Evolutionary conservation across 768 basidiomycete species (phyloP), one percentile per base, ranked within the genome.

Genomic region (Boletus barrowsii): DNA sequence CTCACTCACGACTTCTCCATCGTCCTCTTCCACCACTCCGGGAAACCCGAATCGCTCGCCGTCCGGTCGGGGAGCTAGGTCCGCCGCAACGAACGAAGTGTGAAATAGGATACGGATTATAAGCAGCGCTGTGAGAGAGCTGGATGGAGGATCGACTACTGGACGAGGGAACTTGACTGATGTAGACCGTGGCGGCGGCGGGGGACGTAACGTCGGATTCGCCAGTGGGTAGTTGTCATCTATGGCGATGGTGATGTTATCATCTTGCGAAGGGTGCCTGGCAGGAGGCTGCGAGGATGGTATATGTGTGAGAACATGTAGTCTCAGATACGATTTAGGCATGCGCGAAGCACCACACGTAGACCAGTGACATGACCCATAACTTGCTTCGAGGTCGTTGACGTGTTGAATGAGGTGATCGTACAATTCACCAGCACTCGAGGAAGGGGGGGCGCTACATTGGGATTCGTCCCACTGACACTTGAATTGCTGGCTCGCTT

Each of bases 11-110:
- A 83, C 81, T 51, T 79, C 78, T 17, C 87, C 90, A n/a, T 83
- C 87, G n/a, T 80, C 78, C 20, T 88, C 90, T 56, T 91, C 88
- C 36, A 90, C 74, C 20, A 90, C 50, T 0, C 88, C 92, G 6
- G 94, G 94, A 68, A 96, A 91, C 0, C 93, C 93, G 69, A 94
- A 96, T 58, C 90, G 88, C 54, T 95, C 91, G 20, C 81, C 87
- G 64, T 90, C 87, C 3, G 78, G 84, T 26, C 88, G 79, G 32
- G 89, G 88, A 5, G 80, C 80, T 3, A 75, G 68, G 58, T 90
- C 89, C 14, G 55, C 51, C 7, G 87, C 82, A 18, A 86, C 85
- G 62, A 92, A 91, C 2, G 93, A 83, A 5, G 83, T 81, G 42
- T 90, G 80, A 68, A 91, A 94, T 18, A 96, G 77, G 54, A 93